These are phyloP conservation scores for Sporothrix pseudoabietina DNA, from an alignment of 2,329 filamentous ascomycete genomes.

Conservation along the genomic window DNA sequence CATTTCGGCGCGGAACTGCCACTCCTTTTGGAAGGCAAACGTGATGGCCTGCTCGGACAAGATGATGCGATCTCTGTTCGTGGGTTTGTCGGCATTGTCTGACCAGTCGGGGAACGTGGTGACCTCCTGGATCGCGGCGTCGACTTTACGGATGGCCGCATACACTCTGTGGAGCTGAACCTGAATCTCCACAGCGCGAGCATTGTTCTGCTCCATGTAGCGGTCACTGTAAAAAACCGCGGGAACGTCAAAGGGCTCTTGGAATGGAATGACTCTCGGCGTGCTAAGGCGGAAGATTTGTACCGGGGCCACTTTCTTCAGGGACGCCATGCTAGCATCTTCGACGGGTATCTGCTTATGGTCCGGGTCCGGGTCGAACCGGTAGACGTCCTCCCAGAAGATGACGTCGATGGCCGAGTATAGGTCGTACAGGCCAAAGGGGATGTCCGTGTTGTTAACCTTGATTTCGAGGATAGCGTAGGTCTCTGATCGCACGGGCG, in stretches of 20 bases:
- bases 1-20: constrained; percentile 34
- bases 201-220: constrained; percentile 35
- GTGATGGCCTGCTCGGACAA: constrained; percentile 35
- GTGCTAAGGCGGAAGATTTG: constrained; percentile 36
- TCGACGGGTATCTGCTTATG: not conserved
- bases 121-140: constrained; percentile 22
- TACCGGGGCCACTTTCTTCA: constrained; percentile 29
- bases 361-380: not conserved
- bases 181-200: constrained; percentile 33
- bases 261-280: constrained; percentile 11
- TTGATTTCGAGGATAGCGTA: constrained; percentile 36
- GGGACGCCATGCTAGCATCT: constrained; percentile 26
- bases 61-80: constrained; percentile 26
- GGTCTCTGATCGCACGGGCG: not conserved
- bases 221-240: constrained; percentile 37
- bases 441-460: constrained; percentile 73
- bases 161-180: constrained; percentile 31
- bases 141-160: constrained; percentile 30
- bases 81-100: constrained; percentile 21
- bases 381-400: constrained; percentile 37
- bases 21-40: constrained; percentile 34
- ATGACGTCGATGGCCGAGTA: constrained; percentile 44
- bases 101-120: constrained; percentile 23
- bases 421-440: constrained; percentile 61
- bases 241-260: constrained; percentile 35